Conservation (phyloP, 176 grass and related monocot genomes). For the Hordeum marinum region DNA sequence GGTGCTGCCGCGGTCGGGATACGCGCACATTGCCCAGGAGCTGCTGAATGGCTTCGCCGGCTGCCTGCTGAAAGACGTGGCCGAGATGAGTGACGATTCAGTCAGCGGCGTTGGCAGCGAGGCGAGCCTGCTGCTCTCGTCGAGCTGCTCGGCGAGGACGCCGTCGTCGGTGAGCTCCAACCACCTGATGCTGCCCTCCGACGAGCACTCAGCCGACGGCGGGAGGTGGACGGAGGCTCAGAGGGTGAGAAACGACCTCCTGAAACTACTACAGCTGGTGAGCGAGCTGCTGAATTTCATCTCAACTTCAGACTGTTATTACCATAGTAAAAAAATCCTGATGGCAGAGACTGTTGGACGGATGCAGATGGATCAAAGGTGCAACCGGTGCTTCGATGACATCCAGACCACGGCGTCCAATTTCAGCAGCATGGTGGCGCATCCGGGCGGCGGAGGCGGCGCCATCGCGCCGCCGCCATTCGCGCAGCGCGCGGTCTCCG, state of each 20-base stretch:
- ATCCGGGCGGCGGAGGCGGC: neutral
- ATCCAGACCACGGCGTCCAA: conserved; percentile 45
- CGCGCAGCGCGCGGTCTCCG: conserved; percentile 28
- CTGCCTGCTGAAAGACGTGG: conserved; percentile 42
- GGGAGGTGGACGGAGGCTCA: conserved; percentile 22
- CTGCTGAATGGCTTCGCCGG: conserved; percentile 52
- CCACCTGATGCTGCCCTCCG: conserved; percentile 11
- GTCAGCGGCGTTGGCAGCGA: conserved; percentile 9
- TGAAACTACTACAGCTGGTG: conserved; percentile 63
- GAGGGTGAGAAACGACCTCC: conserved; percentile 41
- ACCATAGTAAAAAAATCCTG: neutral
- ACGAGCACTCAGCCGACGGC: conserved; percentile 3
- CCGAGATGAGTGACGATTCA: conserved; percentile 5
- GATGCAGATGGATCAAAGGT: conserved; percentile 71
- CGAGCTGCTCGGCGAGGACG: conserved; percentile 31
- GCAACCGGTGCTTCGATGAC: conserved; percentile 67
- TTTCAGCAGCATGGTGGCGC: conserved; percentile 39
- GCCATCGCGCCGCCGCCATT: conserved; percentile 33
- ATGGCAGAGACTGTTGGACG: neutral
- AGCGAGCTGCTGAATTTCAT: conserved; percentile 15
- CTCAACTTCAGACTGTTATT: neutral
- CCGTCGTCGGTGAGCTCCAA: conserved; percentile 15
- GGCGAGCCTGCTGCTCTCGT: conserved; percentile 29
- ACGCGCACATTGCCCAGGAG: conserved; percentile 54
- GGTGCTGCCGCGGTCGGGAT: conserved; percentile 40